A percentile compares a stretch with the other conserved stretches of the same genome.
phyloP scores from a whole-genome alignment of 2,329 filamentous ascomycete genomes.

The Epichloe typhina region DNA sequence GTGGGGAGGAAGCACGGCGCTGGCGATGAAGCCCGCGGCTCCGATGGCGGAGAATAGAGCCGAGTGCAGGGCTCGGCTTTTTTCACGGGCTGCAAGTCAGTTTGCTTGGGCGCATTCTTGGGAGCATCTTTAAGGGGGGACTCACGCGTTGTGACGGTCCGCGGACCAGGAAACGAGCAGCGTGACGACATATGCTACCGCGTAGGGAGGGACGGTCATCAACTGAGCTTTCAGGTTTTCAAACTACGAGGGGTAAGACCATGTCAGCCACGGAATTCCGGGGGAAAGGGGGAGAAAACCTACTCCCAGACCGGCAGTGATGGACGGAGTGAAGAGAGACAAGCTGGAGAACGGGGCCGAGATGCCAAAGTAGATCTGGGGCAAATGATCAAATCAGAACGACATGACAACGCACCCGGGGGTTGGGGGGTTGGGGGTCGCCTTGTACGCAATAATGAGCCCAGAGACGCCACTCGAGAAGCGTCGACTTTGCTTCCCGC shows the following conservation, averaged over 20 bases:
- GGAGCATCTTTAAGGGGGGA: no score
- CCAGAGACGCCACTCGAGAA: conserved; percentile 55
- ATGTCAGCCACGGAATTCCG: not conserved
- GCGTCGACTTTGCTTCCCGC: conserved; percentile 54
- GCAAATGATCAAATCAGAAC: no score
- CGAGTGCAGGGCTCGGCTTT: conserved; percentile 27
- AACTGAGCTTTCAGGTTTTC: conserved; percentile 44
- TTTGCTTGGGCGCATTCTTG: no score
- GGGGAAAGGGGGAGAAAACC: not conserved
- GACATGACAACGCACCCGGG: no score
- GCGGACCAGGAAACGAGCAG: conserved; percentile 42
- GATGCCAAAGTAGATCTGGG: conserved; percentile 33
- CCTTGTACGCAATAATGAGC: conserved; percentile 38
- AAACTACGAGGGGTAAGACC: conserved; percentile 15
- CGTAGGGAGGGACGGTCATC: conserved; percentile 54
- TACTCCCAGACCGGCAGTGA: conserved; percentile 36
- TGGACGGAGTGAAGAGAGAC: conserved; percentile 49
- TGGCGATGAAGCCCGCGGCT: conserved; percentile 41
- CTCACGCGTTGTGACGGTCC: conserved; percentile 42
- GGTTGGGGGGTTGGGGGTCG: no score
- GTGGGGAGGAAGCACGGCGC: conserved; percentile 44
- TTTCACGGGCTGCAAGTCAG: no score
- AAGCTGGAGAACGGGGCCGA: conserved; percentile 44
- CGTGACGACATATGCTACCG: conserved; percentile 35
- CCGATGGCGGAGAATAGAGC: conserved; percentile 30